Evolutionary conservation across 805 yeast genomes (phyloP).

Genomic region (Lipomyces anomalus): DNA sequence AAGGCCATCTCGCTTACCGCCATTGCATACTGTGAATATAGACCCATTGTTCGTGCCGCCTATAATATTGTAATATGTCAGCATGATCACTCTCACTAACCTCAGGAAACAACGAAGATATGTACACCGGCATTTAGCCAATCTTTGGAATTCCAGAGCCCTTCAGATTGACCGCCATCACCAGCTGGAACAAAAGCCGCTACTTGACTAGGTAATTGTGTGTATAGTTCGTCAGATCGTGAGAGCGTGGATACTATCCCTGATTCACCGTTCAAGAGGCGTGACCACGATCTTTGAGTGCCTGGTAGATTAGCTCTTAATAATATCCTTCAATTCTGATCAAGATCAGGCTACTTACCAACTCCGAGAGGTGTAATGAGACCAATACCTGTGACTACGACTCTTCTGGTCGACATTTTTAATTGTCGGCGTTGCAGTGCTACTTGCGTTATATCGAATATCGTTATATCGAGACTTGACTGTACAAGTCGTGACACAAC

Average conservation of each 20-base stretch:
- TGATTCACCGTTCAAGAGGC: slow-evolving; percentile 31
- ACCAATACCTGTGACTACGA: slow-evolving; percentile 91
- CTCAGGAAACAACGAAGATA: not conserved
- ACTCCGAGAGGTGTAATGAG: slow-evolving; percentile 80
- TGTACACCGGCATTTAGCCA: slow-evolving; percentile 39
- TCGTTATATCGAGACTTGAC: too few relatives aligned
- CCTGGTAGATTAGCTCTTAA: slow-evolving; percentile 43
- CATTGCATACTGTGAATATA: slow-evolving; percentile 71
- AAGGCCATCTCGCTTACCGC: slow-evolving; percentile 76
- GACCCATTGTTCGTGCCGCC: slow-evolving; percentile 59
- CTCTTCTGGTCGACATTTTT: slow-evolving; percentile 46
- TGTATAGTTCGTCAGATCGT: slow-evolving; percentile 43
- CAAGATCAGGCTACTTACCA: slow-evolving; percentile 54
- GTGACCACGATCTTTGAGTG: slow-evolving; percentile 32
- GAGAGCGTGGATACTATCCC: slow-evolving; percentile 35
- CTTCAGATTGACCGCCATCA: slow-evolving; percentile 32
- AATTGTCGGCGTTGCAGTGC: too few relatives aligned
- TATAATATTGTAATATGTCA: slow-evolving; percentile 10
- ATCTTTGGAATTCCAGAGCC: slow-evolving; percentile 48
- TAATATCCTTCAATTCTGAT: slow-evolving; percentile 43
- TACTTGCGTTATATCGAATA: too few relatives aligned
- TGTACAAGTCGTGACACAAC: too few relatives aligned
- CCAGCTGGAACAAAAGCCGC: slow-evolving; percentile 70
- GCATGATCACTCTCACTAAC: not conserved
- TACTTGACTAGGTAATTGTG: slow-evolving; percentile 59